phyloP scores from a whole-genome alignment of 345 rosid species.

The Lepidium didymum region DNA sequence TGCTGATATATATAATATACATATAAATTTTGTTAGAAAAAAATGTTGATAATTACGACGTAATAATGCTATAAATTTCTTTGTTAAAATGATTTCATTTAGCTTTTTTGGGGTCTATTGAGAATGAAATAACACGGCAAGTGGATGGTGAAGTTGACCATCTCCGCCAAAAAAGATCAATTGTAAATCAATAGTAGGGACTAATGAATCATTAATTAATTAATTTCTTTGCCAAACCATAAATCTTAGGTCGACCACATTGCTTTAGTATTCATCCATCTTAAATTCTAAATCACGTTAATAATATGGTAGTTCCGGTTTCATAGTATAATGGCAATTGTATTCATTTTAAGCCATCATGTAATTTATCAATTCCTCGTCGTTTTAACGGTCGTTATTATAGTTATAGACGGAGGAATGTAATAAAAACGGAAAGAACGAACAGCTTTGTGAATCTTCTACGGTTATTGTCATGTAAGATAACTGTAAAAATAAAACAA shows the following conservation, averaged over 20 bases:
- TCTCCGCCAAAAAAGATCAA: neutral
- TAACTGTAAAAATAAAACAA: neutral
- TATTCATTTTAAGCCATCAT: neutral
- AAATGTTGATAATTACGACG: neutral
- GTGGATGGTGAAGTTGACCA: constrained; percentile 15
- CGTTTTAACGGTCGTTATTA: constrained; percentile 14
- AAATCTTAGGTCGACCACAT: neutral
- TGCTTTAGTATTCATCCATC: constrained; percentile 5
- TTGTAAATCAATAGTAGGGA: neutral
- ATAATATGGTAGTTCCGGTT: neutral
- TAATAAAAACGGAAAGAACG: neutral
- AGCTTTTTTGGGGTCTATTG: neutral
- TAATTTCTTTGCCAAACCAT: neutral
- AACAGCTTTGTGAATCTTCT: constrained; percentile 1
- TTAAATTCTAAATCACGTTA: constrained; percentile 5
- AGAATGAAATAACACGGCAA: constrained; percentile 15
- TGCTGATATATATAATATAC: neutral
- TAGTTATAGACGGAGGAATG: constrained; percentile 17
- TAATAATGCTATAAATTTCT: neutral
- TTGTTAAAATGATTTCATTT: neutral
- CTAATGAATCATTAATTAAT: neutral
- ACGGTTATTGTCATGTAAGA: constrained; percentile 14
- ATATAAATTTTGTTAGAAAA: neutral
- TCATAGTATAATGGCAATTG: neutral
- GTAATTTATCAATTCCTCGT: neutral